phyloP scores from a whole-genome alignment of 306 rosid genomes.

The Casuarina cunninghamiana region DNA sequence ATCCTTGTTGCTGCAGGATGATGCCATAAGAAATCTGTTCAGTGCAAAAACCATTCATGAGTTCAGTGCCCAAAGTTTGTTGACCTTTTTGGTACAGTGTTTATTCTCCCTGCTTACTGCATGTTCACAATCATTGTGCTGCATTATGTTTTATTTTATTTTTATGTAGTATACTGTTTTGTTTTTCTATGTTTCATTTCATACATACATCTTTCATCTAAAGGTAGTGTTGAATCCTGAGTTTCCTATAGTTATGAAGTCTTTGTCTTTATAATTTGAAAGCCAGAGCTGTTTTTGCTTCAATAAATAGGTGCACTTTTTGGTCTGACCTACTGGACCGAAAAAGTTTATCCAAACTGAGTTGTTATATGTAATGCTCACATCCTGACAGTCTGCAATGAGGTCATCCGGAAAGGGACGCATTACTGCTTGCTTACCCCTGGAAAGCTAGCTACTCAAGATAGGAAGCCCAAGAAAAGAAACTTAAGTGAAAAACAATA shows the following conservation, averaged over 20 bases:
- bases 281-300: neutral
- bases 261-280: neutral
- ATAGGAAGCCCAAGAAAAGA: neutral
- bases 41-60: constrained; percentile 97
- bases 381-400: neutral
- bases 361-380: neutral
- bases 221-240: neutral
- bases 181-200: neutral
- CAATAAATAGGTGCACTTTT: neutral
- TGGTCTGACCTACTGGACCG: neutral
- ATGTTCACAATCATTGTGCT: constrained; percentile 4
- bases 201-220: neutral
- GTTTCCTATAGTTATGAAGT: neutral
- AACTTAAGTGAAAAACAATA: neutral
- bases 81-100: constrained; percentile 84
- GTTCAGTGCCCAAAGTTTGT: constrained; percentile 88
- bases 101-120: constrained; percentile 28
- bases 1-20: constrained; percentile 66
- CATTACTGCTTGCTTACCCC: neutral
- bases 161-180: neutral
- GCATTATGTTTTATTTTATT: neutral
- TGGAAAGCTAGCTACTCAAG: neutral
- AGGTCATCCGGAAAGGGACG: neutral
- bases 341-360: neutral
- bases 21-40: constrained; percentile 96